Percentiles rank a stretch among this genome's conserved stretches.
These are phyloP conservation scores for Globisporangium barbulae DNA, from an alignment of 352 stramenopile genomes.

Conservation along the genomic window DNA sequence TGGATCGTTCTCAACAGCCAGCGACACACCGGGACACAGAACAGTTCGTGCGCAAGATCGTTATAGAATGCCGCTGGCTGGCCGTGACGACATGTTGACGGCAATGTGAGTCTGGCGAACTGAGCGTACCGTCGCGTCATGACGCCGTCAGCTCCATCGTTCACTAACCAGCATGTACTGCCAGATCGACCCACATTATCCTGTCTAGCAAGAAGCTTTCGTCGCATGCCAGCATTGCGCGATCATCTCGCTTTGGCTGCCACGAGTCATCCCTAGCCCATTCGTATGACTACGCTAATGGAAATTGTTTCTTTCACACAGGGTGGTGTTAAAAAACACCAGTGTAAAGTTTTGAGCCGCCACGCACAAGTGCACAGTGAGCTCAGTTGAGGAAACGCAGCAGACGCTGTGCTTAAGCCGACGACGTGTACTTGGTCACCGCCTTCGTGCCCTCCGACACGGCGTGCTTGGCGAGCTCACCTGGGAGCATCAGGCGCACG, in stretches of 20 bases:
- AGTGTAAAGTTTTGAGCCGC: constrained; percentile 25
- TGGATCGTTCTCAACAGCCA: not conserved
- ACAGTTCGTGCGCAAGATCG: too few species aligned
- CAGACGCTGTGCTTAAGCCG: constrained; percentile 52
- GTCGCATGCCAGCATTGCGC: too few species aligned
- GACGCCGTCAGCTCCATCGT: too few species aligned
- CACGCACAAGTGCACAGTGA: not conserved
- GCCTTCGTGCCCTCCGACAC: constrained; percentile 97
- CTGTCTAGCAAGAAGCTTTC: too few species aligned
- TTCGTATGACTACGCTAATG: not conserved
- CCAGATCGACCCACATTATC: too few species aligned
- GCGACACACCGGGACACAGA: not conserved
- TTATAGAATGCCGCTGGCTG: too few species aligned
- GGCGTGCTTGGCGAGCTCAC: constrained; percentile 96
- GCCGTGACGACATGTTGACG: too few species aligned
- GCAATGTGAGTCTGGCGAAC: too few species aligned
- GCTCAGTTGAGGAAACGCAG: not conserved
- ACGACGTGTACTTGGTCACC: constrained; percentile 90
- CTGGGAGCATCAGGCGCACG: constrained; percentile 94
- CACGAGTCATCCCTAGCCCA: not conserved
- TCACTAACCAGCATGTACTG: too few species aligned
- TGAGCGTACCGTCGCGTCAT: too few species aligned
- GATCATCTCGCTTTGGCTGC: too few species aligned
- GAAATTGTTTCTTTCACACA: constrained; percentile 32
- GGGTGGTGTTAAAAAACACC: constrained; percentile 89